Percentiles rank a stretch among this genome's conserved stretches.
These are phyloP conservation scores for Lentinula guzmanii DNA, from an alignment of 768 basidiomycete genomes.

Conservation along the genomic window DNA sequence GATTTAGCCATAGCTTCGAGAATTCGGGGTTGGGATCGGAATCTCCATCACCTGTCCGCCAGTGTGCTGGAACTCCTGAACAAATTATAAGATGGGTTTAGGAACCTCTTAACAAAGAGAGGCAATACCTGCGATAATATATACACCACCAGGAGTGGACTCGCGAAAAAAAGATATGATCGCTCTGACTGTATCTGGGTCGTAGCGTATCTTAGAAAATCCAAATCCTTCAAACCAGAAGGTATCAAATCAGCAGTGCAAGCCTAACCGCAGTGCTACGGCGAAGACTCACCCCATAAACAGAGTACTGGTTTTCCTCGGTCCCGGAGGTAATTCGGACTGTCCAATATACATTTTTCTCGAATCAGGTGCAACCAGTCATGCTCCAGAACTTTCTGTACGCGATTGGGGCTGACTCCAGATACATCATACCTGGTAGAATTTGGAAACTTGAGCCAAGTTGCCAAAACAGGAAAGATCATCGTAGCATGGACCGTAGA, in stretches of 20 bases:
- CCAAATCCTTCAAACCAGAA: slow-evolving; percentile 50
- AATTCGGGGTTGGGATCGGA: slow-evolving; percentile 65
- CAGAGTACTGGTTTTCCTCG: slow-evolving; percentile 64
- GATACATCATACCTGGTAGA: slow-evolving; percentile 72
- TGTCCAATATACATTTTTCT: slow-evolving; percentile 58
- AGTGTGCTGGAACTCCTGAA: slow-evolving; percentile 60
- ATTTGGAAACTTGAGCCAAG: not conserved
- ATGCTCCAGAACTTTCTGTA: slow-evolving; percentile 59
- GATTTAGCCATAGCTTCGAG: slow-evolving; percentile 63
- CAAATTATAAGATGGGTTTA: not conserved
- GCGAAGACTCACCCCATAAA: slow-evolving; percentile 56
- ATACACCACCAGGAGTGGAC: slow-evolving; percentile 64
- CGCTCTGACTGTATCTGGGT: slow-evolving; percentile 48
- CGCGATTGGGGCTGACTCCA: slow-evolving; percentile 61
- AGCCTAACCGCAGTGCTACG: no score
- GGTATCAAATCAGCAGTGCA: not conserved
- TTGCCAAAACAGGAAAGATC: not conserved
- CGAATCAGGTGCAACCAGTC: slow-evolving; percentile 73
- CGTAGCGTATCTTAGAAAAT: slow-evolving; percentile 53
- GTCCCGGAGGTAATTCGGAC: slow-evolving; percentile 69
- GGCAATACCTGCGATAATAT: slow-evolving; percentile 44
- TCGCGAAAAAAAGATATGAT: slow-evolving; percentile 53
- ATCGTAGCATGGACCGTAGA: slow-evolving; percentile 1
- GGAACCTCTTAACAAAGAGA: no score
- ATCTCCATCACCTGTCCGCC: slow-evolving; percentile 69